Conservation (phyloP, 495 filamentous ascomycete species). For the Parathielavia appendiculata region DNA sequence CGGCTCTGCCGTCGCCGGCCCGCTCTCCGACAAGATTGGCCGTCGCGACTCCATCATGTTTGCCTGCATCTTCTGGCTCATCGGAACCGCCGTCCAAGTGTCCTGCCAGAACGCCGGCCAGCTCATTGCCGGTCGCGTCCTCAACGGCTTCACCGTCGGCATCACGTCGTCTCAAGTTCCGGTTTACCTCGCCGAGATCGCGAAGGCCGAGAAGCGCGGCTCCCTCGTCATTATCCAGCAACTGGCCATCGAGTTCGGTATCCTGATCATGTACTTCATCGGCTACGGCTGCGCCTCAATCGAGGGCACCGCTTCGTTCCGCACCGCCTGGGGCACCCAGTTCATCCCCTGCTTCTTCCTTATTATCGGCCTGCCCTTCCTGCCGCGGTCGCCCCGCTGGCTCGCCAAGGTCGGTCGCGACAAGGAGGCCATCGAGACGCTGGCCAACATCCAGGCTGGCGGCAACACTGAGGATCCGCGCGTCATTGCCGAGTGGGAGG, state of each 20-base stretch:
- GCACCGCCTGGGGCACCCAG: constrained; percentile 69
- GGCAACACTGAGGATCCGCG: constrained; percentile 61
- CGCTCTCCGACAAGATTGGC: constrained; percentile 55
- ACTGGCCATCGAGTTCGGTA: constrained; percentile 69
- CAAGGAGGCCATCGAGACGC: constrained; percentile 60
- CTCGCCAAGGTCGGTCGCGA: constrained; percentile 62
- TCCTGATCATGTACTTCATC: constrained; percentile 45
- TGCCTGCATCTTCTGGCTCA: constrained; percentile 65
- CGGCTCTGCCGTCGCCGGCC: constrained; percentile 17
- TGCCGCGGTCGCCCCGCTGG: constrained; percentile 70
- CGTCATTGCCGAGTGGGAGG: constrained; percentile 68
- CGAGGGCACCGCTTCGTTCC: constrained; percentile 57
- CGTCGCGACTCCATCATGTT: constrained; percentile 60
- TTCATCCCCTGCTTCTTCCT: constrained; percentile 62
- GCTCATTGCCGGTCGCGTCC: constrained; percentile 63
- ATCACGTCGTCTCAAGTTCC: constrained; percentile 73
- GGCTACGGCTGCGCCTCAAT: constrained; percentile 55
- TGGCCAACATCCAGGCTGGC: constrained; percentile 65
- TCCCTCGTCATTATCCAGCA: constrained; percentile 71
- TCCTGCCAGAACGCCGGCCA: constrained; percentile 54
- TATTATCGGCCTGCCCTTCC: constrained; percentile 60
- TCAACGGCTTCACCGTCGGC: constrained; percentile 69
- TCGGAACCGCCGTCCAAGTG: constrained; percentile 64
- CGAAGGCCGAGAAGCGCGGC: constrained; percentile 60
- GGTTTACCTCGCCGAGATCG: constrained; percentile 76